Percentiles rank a stretch among this genome's conserved stretches.
Conservation (phyloP, 1,284 basidiomycete genomes). For the Exsudoporus floridanus region DNA sequence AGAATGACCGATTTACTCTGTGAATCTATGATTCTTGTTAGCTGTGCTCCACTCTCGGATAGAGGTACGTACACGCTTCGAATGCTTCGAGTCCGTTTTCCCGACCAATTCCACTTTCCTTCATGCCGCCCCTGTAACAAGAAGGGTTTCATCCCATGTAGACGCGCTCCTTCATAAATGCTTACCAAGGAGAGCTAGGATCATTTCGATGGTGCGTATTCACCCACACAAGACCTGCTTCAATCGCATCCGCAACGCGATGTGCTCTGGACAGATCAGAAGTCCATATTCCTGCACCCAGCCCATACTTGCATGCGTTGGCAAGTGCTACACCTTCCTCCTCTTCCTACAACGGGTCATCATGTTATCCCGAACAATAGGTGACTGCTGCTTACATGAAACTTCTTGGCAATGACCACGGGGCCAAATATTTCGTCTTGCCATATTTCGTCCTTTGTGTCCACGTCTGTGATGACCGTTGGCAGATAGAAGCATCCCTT, state of each 20-base stretch:
- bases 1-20: conserved; percentile 79
- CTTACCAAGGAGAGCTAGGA: conserved; percentile 81
- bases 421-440: conserved; percentile 81
- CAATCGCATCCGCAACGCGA: conserved; percentile 62
- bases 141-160: conserved; percentile 3
- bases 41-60: neutral
- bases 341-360: conserved; percentile 48
- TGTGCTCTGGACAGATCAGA: conserved; percentile 69
- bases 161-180: conserved; percentile 4
- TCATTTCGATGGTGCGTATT: conserved; percentile 87
- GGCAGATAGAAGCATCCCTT: conserved; percentile 74
- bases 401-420: conserved; percentile 68
- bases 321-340: conserved; percentile 65
- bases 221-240: conserved; percentile 80
- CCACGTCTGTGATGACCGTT: conserved; percentile 66
- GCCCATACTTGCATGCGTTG: conserved; percentile 74
- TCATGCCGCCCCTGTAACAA: conserved; percentile 73
- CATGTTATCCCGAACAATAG: neutral
- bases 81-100: conserved; percentile 81
- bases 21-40: conserved; percentile 50
- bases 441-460: conserved; percentile 65
- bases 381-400: conserved; percentile 47
- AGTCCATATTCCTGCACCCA: conserved; percentile 83
- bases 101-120: conserved; percentile 77
- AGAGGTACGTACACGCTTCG: conserved; percentile 57